phyloP scores from a whole-genome alignment of 1,284 basidiomycete genomes.

The Ganoderma lucidum region DNA sequence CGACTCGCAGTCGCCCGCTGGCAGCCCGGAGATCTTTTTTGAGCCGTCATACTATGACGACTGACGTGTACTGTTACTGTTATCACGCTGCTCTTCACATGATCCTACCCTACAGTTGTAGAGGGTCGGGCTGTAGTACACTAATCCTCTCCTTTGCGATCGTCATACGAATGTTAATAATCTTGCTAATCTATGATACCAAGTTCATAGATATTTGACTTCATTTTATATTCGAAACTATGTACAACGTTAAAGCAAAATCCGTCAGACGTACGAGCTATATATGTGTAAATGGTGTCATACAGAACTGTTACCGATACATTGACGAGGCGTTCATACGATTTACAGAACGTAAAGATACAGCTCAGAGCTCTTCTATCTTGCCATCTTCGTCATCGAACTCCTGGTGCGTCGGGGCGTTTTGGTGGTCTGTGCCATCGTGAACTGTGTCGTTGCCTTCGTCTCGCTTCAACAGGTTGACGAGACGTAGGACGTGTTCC shows the following conservation, averaged over 20 bases:
- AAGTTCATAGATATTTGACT: not conserved
- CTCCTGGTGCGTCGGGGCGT: slow-evolving; percentile 35
- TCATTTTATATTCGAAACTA: not conserved
- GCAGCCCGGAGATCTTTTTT: not conserved
- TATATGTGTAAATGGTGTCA: not conserved
- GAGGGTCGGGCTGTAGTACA: not conserved
- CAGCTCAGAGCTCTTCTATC: slow-evolving; percentile 47
- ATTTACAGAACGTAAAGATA: slow-evolving; percentile 25
- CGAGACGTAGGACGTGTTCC: slow-evolving; percentile 73
- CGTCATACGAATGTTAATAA: slow-evolving; percentile 1
- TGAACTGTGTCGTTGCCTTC: slow-evolving; percentile 62
- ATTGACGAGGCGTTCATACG: slow-evolving; percentile 3
- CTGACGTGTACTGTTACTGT: slow-evolving; percentile 2
- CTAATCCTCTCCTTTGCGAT: not conserved
- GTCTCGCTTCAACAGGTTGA: slow-evolving; percentile 77
- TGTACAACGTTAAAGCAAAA: not conserved
- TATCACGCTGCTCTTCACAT: not conserved
- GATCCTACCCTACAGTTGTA: not conserved
- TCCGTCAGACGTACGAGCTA: not conserved
- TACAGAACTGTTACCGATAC: slow-evolving; percentile 15
- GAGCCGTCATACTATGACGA: not conserved
- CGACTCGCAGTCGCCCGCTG: not conserved
- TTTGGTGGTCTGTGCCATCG: slow-evolving; percentile 33
- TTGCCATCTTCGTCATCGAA: slow-evolving; percentile 58
- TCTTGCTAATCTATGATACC: slow-evolving; percentile 8